Percentiles rank a stretch among this genome's conserved stretches.
Conservation (phyloP, 345 rosid species). For the Salix exigua region DNA sequence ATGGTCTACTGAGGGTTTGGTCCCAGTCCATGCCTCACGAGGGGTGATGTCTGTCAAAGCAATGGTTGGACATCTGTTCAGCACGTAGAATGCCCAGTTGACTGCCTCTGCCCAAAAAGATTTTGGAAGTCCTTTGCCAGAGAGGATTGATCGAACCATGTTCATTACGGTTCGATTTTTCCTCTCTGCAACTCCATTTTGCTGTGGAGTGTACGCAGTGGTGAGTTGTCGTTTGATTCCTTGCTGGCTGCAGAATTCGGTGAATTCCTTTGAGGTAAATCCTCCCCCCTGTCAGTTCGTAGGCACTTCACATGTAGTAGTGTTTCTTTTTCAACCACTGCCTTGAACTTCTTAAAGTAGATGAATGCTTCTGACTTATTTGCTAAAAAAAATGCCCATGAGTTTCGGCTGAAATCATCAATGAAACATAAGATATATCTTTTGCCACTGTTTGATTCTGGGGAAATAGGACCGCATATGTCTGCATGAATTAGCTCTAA, state of each 20-base stretch:
- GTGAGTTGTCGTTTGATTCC: too few relatives aligned
- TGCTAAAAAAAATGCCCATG: neutral
- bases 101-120: neutral
- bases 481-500: neutral
- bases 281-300: too few relatives aligned
- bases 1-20: too few relatives aligned
- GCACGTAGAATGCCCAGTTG: neutral
- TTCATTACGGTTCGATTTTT: too few relatives aligned
- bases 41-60: too few relatives aligned
- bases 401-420: neutral
- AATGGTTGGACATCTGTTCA: too few relatives aligned
- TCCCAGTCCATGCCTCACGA: too few relatives aligned
- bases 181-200: too few relatives aligned
- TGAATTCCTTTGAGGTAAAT: too few relatives aligned
- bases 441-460: neutral
- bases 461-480: neutral
- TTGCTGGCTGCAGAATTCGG: too few relatives aligned
- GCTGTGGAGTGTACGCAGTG: too few relatives aligned
- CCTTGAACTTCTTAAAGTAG: neutral
- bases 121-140: neutral
- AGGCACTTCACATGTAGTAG: neutral
- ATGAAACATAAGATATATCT: neutral
- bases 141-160: too few relatives aligned
- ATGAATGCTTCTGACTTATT: neutral
- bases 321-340: neutral